These are phyloP conservation scores for Colletotrichum lindemuthianum DNA, from an alignment of 2,329 filamentous ascomycete genomes.

Conservation along the genomic window DNA sequence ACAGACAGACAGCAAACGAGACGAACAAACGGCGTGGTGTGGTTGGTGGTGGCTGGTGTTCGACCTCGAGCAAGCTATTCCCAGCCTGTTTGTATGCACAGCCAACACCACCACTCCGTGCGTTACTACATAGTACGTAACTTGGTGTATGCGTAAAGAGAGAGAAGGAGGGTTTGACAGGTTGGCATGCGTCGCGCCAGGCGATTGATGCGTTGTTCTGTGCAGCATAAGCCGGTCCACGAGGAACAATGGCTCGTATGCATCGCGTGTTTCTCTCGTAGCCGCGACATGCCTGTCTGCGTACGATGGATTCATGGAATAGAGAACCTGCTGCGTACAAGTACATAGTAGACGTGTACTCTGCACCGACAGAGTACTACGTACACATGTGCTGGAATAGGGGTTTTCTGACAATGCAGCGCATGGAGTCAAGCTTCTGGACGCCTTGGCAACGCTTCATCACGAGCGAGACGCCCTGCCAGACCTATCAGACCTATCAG, in stretches of 20 bases:
- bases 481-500: too few species aligned
- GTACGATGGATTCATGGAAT: too few species aligned
- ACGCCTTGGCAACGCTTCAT: constrained; percentile 11
- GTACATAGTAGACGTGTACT: too few species aligned
- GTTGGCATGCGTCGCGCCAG: not conserved
- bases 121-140: too few species aligned
- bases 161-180: not conserved
- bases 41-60: not conserved
- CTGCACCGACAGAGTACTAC: too few species aligned
- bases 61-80: not conserved
- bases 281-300: constrained; percentile 23
- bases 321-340: too few species aligned
- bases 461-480: constrained; percentile 9
- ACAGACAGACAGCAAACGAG: too few species aligned
- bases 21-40: not conserved
- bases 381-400: too few species aligned
- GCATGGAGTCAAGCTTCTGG: constrained; percentile 19
- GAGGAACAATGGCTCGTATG: not conserved
- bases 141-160: too few species aligned
- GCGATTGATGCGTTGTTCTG: not conserved
- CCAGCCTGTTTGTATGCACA: not conserved
- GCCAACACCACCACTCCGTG: too few species aligned
- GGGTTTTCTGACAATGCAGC: constrained; percentile 7
- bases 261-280: constrained; percentile 19
- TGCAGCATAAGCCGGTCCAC: constrained; percentile 21